Evolutionary conservation across 2,329 filamentous ascomycete species (phyloP), one percentile per base, ranked within the genome.

Genomic region (Fusarium lyarnte): DNA sequence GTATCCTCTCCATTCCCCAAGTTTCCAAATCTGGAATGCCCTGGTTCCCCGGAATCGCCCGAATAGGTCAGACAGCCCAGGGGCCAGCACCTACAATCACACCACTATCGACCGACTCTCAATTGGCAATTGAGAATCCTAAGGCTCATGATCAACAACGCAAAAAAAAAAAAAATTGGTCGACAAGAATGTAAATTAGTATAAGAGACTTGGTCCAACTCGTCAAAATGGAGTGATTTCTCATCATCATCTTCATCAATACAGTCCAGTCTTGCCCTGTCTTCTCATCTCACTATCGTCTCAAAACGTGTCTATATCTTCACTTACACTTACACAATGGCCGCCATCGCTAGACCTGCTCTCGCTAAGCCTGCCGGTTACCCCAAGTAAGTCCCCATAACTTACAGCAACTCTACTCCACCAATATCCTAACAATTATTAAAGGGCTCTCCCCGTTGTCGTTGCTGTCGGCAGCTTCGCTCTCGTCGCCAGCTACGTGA

Each of bases 401-500:
- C 27, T 17, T 6, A 13, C 14, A 33, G 4, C 31, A 31, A 39
- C 38, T 7, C 33, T 8, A 33, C 39, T 17, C 27, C 19, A 45
- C 19, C 19, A 23, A 10, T 29, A 59, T 33, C 12, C 42, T 65
- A 54, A 73, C 43, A 38, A 42, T 43, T 38, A 29, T 39, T 36
- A 42, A 42, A 73, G 71, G 72, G 72, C 39, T 25, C 65, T 74
- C 25, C 72, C 72, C 27, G 41, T 74, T 47, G 16, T 75, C 53
- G 70, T 75, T 46, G 73, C 62, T 33, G 72, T 68, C 25, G 69
- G 72, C 41, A 73, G 69, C 61, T 71, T 75, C 60, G 70, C 75
- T 23, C 72, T 74, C 21, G 68, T 83, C 31, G 80, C 63, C n/a
- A 63, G 73, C 65, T 83, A 81, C 66, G 77, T 84, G 57, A 72